These are phyloP conservation scores for Rhodocollybia butyracea DNA, from an alignment of 768 basidiomycete species.

Conservation along the genomic window DNA sequence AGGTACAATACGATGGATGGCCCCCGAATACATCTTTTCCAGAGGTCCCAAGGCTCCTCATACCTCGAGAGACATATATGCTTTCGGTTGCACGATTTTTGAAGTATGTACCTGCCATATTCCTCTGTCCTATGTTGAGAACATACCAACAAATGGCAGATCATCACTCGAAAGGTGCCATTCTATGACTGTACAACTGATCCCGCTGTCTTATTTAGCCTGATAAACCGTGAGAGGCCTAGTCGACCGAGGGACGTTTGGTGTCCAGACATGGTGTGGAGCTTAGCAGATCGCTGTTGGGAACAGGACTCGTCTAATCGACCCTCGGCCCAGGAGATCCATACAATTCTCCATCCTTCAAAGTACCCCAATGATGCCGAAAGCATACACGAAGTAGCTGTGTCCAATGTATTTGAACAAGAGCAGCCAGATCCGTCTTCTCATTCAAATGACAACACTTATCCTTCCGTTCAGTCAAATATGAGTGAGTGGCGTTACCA, in stretches of 20 bases:
- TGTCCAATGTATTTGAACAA: too few relatives aligned
- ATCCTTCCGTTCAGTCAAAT: too few relatives aligned
- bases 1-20: slow-evolving; percentile 17
- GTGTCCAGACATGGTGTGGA: not conserved
- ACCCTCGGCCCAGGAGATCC: not conserved
- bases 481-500: too few relatives aligned
- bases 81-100: slow-evolving; percentile 24
- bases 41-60: not conserved
- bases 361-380: too few relatives aligned
- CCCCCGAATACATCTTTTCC: slow-evolving; percentile 20
- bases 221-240: not conserved
- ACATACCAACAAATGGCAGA: too few relatives aligned
- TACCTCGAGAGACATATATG: slow-evolving; percentile 18
- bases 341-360: not conserved
- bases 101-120: too few relatives aligned
- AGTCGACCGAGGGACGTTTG: not conserved
- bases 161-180: not conserved
- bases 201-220: not conserved
- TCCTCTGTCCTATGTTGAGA: too few relatives aligned
- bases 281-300: not conserved
- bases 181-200: not conserved
- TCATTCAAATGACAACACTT: too few relatives aligned
- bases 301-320: not conserved
- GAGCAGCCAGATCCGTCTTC: too few relatives aligned
- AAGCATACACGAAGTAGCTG: too few relatives aligned